These are phyloP conservation scores for Oehlia diaphana DNA, from an alignment of 192 early-diverging fungal genomes.

Conservation along the genomic window DNA sequence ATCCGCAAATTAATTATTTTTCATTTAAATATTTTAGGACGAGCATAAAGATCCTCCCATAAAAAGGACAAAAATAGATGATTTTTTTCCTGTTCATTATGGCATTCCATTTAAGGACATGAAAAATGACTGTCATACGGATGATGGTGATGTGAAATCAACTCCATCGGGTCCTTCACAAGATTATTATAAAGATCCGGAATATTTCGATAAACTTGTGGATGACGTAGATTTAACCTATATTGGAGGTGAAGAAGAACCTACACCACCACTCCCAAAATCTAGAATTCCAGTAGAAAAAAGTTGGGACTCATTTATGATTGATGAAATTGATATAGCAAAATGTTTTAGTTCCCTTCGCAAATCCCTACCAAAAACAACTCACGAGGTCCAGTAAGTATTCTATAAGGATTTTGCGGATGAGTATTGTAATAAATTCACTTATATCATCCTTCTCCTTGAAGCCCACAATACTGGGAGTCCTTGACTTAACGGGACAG, in stretches of 20 bases:
- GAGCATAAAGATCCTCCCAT: no score
- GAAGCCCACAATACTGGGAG: slow-evolving; percentile 21
- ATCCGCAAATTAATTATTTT: no score
- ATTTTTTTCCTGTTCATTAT: no score
- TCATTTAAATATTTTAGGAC: no score
- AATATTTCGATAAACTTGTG: slow-evolving; percentile 14
- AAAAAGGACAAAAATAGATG: no score
- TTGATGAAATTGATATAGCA: neutral
- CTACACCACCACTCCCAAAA: neutral
- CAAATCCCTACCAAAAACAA: slow-evolving; percentile 3
- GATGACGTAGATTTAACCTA: slow-evolving; percentile 4
- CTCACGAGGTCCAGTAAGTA: slow-evolving; percentile 12
- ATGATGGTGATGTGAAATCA: no score
- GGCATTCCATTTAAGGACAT: no score
- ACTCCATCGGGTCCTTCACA: neutral
- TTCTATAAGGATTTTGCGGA: neutral
- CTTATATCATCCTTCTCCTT: slow-evolving; percentile 13
- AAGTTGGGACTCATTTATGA: neutral
- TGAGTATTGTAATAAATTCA: neutral
- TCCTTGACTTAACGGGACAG: slow-evolving; percentile 19
- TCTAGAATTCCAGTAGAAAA: slow-evolving; percentile 7
- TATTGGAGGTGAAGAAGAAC: slow-evolving; percentile 19
- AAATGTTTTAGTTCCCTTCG: slow-evolving; percentile 12
- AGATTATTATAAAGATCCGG: slow-evolving; percentile 12
- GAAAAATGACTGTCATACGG: no score